phyloP scores from a whole-genome alignment of 1,284 basidiomycete genomes.

The Coniferiporia weirii region DNA sequence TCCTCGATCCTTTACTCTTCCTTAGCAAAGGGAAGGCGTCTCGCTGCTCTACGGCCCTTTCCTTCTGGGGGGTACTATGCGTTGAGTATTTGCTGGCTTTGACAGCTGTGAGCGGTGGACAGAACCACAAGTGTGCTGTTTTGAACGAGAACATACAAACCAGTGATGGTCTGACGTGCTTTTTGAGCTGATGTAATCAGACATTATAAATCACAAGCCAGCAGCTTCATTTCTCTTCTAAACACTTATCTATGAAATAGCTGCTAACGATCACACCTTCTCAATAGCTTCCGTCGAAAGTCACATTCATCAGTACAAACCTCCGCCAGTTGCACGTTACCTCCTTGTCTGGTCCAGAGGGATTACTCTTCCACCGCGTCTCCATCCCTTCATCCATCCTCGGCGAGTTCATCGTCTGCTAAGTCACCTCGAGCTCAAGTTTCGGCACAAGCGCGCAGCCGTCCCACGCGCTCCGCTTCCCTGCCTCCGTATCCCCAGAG shows the following conservation, averaged over 20 bases:
- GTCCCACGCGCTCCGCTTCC: constrained; percentile 2
- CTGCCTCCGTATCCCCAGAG: constrained; percentile 2
- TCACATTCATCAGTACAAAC: background rate
- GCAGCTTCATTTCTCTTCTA: background rate
- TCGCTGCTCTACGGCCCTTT: too few species aligned
- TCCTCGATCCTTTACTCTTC: background rate
- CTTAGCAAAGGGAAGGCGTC: too few species aligned
- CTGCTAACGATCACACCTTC: background rate
- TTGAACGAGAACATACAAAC: too few species aligned
- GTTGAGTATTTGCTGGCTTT: too few species aligned
- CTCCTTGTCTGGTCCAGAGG: constrained; percentile 9
- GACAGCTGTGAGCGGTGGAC: too few species aligned
- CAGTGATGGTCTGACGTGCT: too few species aligned
- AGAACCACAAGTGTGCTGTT: too few species aligned
- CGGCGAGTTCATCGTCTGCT: background rate
- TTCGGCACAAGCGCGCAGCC: background rate
- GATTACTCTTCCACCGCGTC: background rate
- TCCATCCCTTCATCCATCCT: background rate
- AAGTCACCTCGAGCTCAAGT: background rate
- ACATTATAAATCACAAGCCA: too few species aligned
- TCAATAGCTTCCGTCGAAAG: constrained; percentile 10
- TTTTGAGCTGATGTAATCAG: too few species aligned
- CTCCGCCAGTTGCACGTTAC: background rate
- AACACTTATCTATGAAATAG: background rate
- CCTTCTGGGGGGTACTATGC: too few species aligned